Conservation (phyloP, 2,329 filamentous ascomycete genomes). For the Trichothecium roseum region DNA sequence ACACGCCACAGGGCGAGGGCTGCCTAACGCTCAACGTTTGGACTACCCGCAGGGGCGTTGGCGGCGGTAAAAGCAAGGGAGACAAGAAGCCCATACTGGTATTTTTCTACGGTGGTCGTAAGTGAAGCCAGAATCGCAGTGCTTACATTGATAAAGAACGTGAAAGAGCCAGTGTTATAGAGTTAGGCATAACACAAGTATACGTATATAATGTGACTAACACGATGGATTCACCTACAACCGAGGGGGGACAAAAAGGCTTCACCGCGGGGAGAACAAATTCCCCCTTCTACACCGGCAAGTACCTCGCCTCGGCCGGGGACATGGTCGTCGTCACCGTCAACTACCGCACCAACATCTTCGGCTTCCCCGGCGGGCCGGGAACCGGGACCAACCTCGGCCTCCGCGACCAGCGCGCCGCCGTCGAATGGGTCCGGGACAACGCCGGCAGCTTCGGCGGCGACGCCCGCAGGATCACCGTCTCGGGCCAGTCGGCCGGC, state of each 20-base stretch:
- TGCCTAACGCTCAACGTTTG: constrained; percentile 23
- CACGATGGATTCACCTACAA: no score
- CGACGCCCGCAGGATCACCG: constrained; percentile 17
- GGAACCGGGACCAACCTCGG: constrained; percentile 14
- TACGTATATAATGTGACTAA: no score
- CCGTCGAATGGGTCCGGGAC: constrained; percentile 20
- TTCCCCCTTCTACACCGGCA: constrained; percentile 38
- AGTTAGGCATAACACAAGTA: no score
- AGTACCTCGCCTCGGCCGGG: constrained; percentile 15
- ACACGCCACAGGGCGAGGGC: constrained; percentile 21
- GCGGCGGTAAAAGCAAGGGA: constrained; percentile 13
- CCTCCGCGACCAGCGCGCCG: constrained; percentile 17
- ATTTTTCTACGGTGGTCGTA: constrained; percentile 22
- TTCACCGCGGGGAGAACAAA: constrained; percentile 30
- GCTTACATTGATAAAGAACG: no score
- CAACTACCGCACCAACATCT: constrained; percentile 34
- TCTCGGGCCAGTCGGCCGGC: constrained; percentile 22
- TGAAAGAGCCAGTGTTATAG: no score
- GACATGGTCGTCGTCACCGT: constrained; percentile 35
- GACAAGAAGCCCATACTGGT: constrained; percentile 12
- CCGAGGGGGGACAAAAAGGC: constrained; percentile 27
- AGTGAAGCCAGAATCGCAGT: no score
- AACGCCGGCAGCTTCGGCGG: constrained; percentile 20
- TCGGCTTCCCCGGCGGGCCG: constrained; percentile 27
- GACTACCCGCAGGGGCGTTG: no score